Evolutionary conservation across 2,329 filamentous ascomycete genomes (phyloP).

Genomic region (Tolypocladium inflatum): DNA sequence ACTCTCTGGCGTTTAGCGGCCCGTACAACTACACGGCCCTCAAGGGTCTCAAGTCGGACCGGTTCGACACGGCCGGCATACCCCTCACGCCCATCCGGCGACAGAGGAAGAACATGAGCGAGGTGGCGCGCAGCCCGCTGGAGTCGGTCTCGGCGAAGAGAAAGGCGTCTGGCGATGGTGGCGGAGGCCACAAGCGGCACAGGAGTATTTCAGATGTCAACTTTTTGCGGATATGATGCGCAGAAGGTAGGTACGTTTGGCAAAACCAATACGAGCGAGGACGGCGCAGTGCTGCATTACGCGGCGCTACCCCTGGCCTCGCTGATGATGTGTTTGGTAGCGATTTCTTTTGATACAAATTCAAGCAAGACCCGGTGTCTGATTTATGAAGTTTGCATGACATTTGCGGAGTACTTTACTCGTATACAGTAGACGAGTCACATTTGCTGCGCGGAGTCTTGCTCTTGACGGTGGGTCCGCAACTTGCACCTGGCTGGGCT

Average conservation of each 20-base stretch:
- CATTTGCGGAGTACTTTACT: too few relatives aligned
- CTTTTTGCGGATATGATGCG: slow-evolving; percentile 31
- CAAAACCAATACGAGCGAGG: slow-evolving; percentile 31
- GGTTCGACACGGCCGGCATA: slow-evolving; percentile 54
- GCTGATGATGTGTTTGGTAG: background rate
- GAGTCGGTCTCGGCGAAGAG: slow-evolving; percentile 41
- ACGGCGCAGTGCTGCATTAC: slow-evolving; percentile 27
- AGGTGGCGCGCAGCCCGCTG: slow-evolving; percentile 39
- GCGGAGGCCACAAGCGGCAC: slow-evolving; percentile 42
- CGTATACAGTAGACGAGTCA: too few relatives aligned
- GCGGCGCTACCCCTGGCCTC: slow-evolving; percentile 34
- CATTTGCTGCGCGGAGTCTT: too few relatives aligned
- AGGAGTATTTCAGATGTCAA: slow-evolving; percentile 50
- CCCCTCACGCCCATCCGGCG: slow-evolving; percentile 61
- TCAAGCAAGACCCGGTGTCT: background rate
- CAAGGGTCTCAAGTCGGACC: slow-evolving; percentile 54
- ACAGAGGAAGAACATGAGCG: slow-evolving; percentile 38
- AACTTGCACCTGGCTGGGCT: too few relatives aligned
- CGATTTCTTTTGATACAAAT: background rate
- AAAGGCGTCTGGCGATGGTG: slow-evolving; percentile 39
- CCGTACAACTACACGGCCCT: slow-evolving; percentile 52
- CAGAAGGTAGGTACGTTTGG: background rate
- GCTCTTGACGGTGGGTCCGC: too few relatives aligned
- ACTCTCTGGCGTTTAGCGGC: slow-evolving; percentile 53
- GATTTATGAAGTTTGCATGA: background rate